Evolutionary conservation across 495 filamentous ascomycete species (phyloP), one percentile per base, ranked within the genome.

Genomic region (Schizothecium vesticola): DNA sequence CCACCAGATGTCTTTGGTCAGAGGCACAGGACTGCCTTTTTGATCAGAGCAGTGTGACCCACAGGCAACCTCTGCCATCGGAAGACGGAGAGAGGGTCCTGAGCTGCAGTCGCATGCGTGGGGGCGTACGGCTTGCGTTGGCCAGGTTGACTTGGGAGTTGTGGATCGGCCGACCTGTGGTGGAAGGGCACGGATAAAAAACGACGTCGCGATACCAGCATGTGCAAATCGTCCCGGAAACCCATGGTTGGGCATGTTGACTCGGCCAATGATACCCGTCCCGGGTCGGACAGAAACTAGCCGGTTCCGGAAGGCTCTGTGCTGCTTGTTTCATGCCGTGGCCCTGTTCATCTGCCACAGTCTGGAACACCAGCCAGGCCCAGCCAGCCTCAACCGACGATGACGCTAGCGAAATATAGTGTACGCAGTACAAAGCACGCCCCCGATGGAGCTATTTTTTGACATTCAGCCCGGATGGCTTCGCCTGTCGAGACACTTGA

Each of bases 291-390:
- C 55, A 59, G 58, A 25, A 58, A 23, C 70, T 70, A 72, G 58
- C 68, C 70, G 8, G 31, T 56, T 67, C 31, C 33, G 70, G 70
- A 28, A 67, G 64, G 36, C 61, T 70, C 68, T 56, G 68, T 72
- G 43, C 65, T 71, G 70, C 71, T 72, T 67, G 68, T 72, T 43
- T 70, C 63, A 43, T 65, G 68, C 29, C 65, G n/a, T 33, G 26
- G 58, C 68, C 43, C 51, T 63, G 57, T 43, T 62, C 28, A 43
- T 64, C 65, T 65, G 56, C 55, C 60, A 23, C 16, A 56, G 55
- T 59, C 56, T 61, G 55, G 58, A 56, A 31, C 58, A 33, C 23
- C 19, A 16, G 28, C 19, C 28, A 55, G 24, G 36, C 62, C 70
- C 70, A 70, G 68, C 68, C 61, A 68, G 68, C 70, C 68, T 65